Base-by-base conservation (phyloP, 441 rosid genomes). In the Manihot esculenta region DNA sequence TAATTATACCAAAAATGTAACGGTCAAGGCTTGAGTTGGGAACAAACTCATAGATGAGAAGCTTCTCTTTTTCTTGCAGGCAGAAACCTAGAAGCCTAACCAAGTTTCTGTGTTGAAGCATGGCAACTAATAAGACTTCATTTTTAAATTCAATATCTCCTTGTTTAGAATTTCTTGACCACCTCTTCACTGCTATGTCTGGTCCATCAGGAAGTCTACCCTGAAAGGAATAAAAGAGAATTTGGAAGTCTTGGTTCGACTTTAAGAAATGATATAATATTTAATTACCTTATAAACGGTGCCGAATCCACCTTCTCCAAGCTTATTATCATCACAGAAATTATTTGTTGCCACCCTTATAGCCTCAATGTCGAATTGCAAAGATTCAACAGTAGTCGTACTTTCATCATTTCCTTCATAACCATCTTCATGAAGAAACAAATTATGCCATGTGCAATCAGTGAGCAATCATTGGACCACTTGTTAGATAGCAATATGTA, bases 71-170 rank as follows among this genome's bases (percentile, higher is more conserved):
- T 33, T 71, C 74, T 70, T 77, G 63, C 45, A 77, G 66, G 78
- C 80, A 83, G 56, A 71, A 83, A 2, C 88, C 88, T 5, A 81
- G n/a, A 18, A 85, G 75, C 74, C 79, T 72, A 49, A 80, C 84
- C 48, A 80, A 56, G 60, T 72, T 79, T 47, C 74, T 75, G 27
- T 80, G 85, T 10, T 77, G 84, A 47, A 82, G 80, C 66, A 49
- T 79, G 18, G 82, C 77, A 2, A 79, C 13, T 41, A 83, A 49
- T 64, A 24, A n/a, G 27, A 79, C 79, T 24, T 81, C 80, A 49
- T 73, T 79, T 77, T 75, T 77, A 38, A 84, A 81, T 64, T 84
- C 80, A 33, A 9, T 21, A 24, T 57, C 74, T 53, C 85, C 84
- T 64, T 80, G 84, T 10, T 27, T 51, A 38, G 82, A 80, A 54